Evolutionary conservation across 2,329 filamentous ascomycete species (phyloP).

Genomic region (Ophiognomonia clavigignenti-juglandacearum): DNA sequence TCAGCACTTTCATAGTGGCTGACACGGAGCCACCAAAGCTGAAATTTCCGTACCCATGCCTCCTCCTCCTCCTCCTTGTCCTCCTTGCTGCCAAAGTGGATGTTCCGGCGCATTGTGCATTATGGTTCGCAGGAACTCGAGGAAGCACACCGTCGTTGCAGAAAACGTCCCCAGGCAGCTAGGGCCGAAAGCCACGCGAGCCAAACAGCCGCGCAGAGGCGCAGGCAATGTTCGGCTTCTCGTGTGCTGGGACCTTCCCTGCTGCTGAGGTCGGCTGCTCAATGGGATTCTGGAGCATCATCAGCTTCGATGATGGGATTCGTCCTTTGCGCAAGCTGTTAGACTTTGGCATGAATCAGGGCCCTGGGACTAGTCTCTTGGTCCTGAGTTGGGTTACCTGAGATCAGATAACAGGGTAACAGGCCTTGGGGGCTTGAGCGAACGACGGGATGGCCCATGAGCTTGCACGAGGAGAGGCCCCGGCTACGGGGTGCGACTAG

Average conservation of each 20-base stretch:
- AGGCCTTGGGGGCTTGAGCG: not conserved
- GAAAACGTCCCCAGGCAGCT: not conserved
- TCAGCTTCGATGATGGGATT: constrained; percentile 4
- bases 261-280: not conserved
- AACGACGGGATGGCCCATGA: constrained; percentile 7
- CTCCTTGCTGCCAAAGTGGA: too few relatives aligned
- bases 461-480: too few relatives aligned
- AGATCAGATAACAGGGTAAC: too few relatives aligned
- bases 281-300: not conserved
- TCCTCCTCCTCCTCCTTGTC: too few relatives aligned
- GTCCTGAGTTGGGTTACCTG: not conserved
- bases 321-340: not conserved
- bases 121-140: not conserved
- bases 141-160: not conserved
- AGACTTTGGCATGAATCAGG: constrained; percentile 10
- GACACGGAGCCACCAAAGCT: too few relatives aligned
- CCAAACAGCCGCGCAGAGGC: not conserved
- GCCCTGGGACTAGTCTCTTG: not conserved
- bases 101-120: not conserved
- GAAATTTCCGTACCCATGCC: too few relatives aligned
- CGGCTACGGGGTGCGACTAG: constrained; percentile 3
- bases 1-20: not conserved
- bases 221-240: not conserved
- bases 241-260: constrained; percentile 4
- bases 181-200: not conserved